Base-by-base conservation (phyloP, 352 stramenopile species). In the Globisporangium barbulae region DNA sequence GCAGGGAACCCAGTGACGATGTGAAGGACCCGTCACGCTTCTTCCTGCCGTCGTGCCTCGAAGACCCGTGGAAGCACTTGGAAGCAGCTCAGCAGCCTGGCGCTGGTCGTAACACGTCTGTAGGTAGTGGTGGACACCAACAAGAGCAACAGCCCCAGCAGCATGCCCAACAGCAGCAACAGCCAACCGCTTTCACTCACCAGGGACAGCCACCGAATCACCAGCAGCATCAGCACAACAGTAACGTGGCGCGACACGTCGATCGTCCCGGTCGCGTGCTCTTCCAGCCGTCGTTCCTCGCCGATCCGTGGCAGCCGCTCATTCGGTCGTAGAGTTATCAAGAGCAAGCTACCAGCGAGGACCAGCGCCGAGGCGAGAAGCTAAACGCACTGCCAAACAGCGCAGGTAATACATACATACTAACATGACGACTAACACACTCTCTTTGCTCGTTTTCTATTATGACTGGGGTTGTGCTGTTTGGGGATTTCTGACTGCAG, bases 231-330 rank as follows among this genome's bases (percentile, higher is more conserved):
- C 39, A 55, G 44, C 19, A 42, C 22, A 41, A 10, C 57, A 42
- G 44, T 28, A 39, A 21, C 31, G 39, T 33, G 39, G 48, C 50
- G 17, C 37, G 49, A 35, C 59, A 55, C 19, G 48, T 41, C 10
- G 41, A 70, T 57, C 69, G 67, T 21, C 59, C 71, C 25, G 83
- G 79, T 19, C 75, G 81, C 45, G 77, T 88, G 56, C 72, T 90
- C 37, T 92, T 92, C 65, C 75, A 86, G 68, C 81, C 81, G 9
- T 89, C 81, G 39, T 92, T 89, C 65, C 68, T 92, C 2, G 52
- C 76, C 10, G 77, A 92, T 68, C 83, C 83, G 17, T 90, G 83
- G 83, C 28, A 44, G n/a, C 35, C 37, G 17, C 53, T 66, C 41
- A 21, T 66, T 37, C 52, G 33, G 31, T 37, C 31, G 31, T 56